Conservation (phyloP, 1,284 basidiomycete species). For the Butyriboletus appendiculatus region DNA sequence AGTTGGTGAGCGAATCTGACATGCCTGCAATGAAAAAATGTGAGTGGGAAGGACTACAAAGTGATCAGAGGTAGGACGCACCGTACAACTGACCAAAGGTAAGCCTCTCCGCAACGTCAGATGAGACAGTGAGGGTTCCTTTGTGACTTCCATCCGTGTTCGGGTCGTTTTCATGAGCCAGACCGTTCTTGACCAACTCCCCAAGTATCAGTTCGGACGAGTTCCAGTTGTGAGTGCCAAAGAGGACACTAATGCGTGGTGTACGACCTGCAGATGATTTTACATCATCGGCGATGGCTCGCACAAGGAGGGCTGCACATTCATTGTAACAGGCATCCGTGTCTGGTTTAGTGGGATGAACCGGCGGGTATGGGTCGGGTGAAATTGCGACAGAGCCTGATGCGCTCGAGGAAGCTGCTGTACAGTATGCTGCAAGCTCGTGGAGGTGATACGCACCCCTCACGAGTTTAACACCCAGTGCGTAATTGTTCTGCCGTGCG, state of each 20-base stretch:
- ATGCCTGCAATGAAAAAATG: constrained; percentile 56
- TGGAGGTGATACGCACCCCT: constrained; percentile 91
- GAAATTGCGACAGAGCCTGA: constrained; percentile 46
- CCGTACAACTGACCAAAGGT: constrained; percentile 86
- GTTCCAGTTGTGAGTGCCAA: constrained; percentile 85
- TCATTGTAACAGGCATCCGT: constrained; percentile 83
- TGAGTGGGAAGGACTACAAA: not conserved
- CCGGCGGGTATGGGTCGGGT: constrained; percentile 59
- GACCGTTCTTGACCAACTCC: constrained; percentile 56
- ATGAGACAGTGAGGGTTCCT: constrained; percentile 41
- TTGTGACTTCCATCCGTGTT: constrained; percentile 28
- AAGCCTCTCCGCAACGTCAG: constrained; percentile 67
- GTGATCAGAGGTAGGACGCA: constrained; percentile 34
- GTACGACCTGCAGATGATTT: constrained; percentile 6
- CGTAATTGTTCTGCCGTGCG: constrained; percentile 70
- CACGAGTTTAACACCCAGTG: constrained; percentile 92
- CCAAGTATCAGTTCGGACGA: constrained; percentile 64
- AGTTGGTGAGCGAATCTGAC: constrained; percentile 79
- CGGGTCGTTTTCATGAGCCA: constrained; percentile 43
- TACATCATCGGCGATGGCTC: constrained; percentile 45
- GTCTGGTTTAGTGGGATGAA: constrained; percentile 68
- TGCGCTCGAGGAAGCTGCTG: not conserved
- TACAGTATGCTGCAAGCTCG: constrained; percentile 60
- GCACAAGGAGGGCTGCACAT: constrained; percentile 64
- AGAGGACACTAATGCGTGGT: constrained; percentile 68